Conservation (phyloP, 169 alveolate genomes). For the Theileria sp. region DNA sequence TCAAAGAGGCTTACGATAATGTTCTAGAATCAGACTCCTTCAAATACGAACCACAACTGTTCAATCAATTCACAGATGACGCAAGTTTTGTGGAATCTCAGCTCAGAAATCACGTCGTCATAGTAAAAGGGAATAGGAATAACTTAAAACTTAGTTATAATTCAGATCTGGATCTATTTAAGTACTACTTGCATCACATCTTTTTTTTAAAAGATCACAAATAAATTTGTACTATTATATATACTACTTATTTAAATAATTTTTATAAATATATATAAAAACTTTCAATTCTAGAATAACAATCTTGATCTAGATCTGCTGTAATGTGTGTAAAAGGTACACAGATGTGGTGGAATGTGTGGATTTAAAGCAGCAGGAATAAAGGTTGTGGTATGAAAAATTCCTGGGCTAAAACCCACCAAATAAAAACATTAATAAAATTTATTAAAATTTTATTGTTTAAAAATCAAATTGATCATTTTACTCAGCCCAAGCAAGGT, state of each 20-base stretch:
- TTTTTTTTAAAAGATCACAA: background rate
- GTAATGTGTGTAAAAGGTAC: background rate
- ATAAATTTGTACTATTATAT: background rate
- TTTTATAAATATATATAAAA: background rate
- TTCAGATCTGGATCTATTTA: constrained; percentile 28
- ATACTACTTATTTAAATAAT: constrained; percentile 5
- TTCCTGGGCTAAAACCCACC: background rate
- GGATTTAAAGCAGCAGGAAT: background rate
- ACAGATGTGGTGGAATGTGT: background rate
- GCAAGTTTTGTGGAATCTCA: constrained; percentile 49
- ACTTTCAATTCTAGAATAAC: background rate
- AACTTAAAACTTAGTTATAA: constrained; percentile 48
- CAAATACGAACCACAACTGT: constrained; percentile 1
- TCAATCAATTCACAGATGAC: constrained; percentile 33
- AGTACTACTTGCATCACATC: background rate
- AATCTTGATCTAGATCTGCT: background rate
- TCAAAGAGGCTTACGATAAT: constrained; percentile 44
- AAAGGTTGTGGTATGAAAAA: background rate
- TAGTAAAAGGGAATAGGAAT: constrained; percentile 42
- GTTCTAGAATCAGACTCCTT: background rate
- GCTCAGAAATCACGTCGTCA: background rate
- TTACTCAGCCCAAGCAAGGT: constrained; percentile 6
- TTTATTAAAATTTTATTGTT: no score
- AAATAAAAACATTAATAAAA: background rate
- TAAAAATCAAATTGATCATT: background rate